A percentile compares a stretch with the other conserved stretches of the same genome.
Evolutionary conservation across 176 grass and related monocot genomes (phyloP).

Genomic region (Ensete ventricosum): DNA sequence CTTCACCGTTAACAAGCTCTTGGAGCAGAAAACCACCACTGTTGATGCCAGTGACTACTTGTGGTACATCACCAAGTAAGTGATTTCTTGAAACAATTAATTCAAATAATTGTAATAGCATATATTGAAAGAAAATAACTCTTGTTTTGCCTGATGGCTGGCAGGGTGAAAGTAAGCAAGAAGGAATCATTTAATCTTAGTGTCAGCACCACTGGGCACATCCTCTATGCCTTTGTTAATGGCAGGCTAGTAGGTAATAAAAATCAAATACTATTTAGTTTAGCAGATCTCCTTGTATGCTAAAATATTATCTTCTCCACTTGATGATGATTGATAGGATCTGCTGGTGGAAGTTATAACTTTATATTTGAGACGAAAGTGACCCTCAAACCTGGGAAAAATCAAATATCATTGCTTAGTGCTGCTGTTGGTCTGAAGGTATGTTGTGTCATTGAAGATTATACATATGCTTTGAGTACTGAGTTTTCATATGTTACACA

Average conservation of each 20-base stretch:
- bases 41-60: conserved; percentile 69
- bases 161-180: background rate
- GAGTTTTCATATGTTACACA: conserved; percentile 3
- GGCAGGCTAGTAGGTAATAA: conserved; percentile 20
- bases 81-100: background rate
- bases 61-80: conserved; percentile 71
- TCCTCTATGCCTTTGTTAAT: conserved; percentile 35
- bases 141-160: background rate
- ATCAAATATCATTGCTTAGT: conserved; percentile 56
- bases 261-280: background rate
- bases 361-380: conserved; percentile 19
- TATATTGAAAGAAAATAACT: too few species aligned
- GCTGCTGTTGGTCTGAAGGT: conserved; percentile 67
- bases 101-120: too few species aligned
- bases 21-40: conserved; percentile 30
- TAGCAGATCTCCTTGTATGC: too few species aligned
- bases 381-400: conserved; percentile 17
- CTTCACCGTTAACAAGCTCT: conserved; percentile 25
- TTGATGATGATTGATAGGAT: conserved; percentile 14
- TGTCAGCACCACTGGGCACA: conserved; percentile 26
- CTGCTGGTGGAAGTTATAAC: conserved; percentile 16
- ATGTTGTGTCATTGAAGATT: background rate
- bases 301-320: too few species aligned
- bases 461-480: background rate
- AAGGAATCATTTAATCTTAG: conserved; percentile 22